Evolutionary conservation across 805 yeast species (phyloP).

Genomic region (Pichia heedii): DNA sequence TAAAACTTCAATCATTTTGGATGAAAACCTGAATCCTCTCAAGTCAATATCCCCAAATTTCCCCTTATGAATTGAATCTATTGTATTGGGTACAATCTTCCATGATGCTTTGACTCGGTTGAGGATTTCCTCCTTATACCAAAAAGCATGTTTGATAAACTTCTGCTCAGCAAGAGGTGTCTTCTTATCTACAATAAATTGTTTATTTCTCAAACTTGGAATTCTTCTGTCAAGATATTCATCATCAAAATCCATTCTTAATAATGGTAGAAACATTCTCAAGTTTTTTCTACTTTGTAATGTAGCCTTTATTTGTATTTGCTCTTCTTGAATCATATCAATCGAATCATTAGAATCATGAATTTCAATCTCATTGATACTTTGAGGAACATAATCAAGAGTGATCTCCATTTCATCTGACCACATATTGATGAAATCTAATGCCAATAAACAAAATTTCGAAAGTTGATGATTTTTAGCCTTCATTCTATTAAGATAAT

Average conservation of each 20-base stretch:
- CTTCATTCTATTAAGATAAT: conserved; percentile 25
- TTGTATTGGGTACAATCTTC: conserved; percentile 30
- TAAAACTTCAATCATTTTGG: conserved; percentile 49
- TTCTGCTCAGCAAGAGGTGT: conserved; percentile 47
- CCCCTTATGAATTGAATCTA: conserved; percentile 23
- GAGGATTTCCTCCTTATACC: conserved; percentile 69
- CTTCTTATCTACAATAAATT: conserved; percentile 52
- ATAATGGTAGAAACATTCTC: conserved; percentile 67
- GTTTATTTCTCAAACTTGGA: conserved; percentile 65
- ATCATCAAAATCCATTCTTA: conserved; percentile 37
- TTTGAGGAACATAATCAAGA: conserved; percentile 20
- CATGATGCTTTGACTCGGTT: conserved; percentile 56
- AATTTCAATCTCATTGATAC: conserved; percentile 6
- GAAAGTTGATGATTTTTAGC: conserved; percentile 29
- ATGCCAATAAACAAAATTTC: conserved; percentile 52
- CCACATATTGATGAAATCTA: conserved; percentile 84
- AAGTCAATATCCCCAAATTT: conserved; percentile 56
- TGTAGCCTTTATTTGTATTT: conserved; percentile 12
- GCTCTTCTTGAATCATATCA: conserved; percentile 10
- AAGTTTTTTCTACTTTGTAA: conserved; percentile 22
- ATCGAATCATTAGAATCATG: conserved; percentile 16
- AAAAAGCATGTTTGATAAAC: conserved; percentile 56
- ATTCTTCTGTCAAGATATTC: conserved; percentile 42
- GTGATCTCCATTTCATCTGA: conserved; percentile 41
- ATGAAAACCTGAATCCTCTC: conserved; percentile 53